These are phyloP conservation scores for Clavariopsis aquatica DNA, from an alignment of 495 filamentous ascomycete genomes.

Conservation along the genomic window DNA sequence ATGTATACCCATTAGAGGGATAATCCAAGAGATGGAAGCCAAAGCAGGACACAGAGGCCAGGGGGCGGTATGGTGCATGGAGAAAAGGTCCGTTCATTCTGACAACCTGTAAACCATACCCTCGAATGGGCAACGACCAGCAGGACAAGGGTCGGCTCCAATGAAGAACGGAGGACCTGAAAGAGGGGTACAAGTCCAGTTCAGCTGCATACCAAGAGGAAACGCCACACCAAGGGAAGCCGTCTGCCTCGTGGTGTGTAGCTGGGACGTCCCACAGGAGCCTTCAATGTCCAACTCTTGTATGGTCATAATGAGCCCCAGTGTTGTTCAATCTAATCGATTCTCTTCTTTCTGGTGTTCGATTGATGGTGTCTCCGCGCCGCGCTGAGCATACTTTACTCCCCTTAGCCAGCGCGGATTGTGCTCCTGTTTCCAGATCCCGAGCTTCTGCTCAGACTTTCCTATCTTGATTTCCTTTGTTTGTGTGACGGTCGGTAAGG, in stretches of 20 bases:
- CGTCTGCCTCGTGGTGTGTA: not conserved
- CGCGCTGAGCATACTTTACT: not conserved
- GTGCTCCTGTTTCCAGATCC: no score
- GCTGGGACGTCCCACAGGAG: not conserved
- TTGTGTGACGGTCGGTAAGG: no score
- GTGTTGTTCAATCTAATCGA: not conserved
- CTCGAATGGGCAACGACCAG: not conserved
- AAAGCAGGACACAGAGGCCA: not conserved
- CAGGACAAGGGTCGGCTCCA: not conserved
- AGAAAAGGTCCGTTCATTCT: not conserved
- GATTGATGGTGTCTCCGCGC: not conserved
- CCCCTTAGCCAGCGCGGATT: not conserved
- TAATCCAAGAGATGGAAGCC: not conserved
- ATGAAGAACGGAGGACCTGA: not conserved
- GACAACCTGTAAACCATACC: slow-evolving; percentile 7
- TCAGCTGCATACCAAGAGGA: not conserved
- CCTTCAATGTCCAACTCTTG: not conserved
- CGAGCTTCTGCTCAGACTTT: no score
- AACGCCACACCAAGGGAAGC: not conserved
- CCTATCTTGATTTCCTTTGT: no score
- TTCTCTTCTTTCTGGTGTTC: slow-evolving; percentile 1
- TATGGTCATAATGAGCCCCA: slow-evolving; percentile 3
- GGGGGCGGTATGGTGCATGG: slow-evolving; percentile 6
- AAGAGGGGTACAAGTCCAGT: not conserved
- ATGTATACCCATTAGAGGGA: not conserved